A percentile compares a stretch with the other conserved stretches of the same genome.
These are phyloP conservation scores for Talaromyces trachyspermus DNA, from an alignment of 495 filamentous ascomycete genomes.

Conservation along the genomic window DNA sequence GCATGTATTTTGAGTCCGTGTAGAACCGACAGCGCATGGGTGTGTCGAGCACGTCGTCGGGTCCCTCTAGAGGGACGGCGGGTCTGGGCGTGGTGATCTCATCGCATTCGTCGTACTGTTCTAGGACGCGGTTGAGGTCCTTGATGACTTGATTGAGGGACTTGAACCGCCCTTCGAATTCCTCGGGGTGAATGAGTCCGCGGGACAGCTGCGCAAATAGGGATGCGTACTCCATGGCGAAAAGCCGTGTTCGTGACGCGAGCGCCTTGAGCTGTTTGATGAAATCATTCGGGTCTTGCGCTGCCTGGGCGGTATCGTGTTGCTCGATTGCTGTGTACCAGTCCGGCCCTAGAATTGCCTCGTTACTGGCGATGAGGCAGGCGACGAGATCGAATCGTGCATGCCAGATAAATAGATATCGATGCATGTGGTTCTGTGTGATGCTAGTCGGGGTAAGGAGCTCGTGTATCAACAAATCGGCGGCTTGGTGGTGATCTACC, in stretches of 20 bases:
- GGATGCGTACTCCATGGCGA: slow-evolving; percentile 73
- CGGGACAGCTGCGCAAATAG: slow-evolving; percentile 62
- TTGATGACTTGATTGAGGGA: slow-evolving; percentile 46
- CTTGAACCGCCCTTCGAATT: slow-evolving; percentile 58
- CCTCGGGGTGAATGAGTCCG: slow-evolving; percentile 54
- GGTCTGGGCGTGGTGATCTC: slow-evolving; percentile 45
- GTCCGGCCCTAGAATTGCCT: slow-evolving; percentile 63
- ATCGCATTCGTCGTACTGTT: slow-evolving; percentile 50
- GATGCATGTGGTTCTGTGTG: slow-evolving; percentile 58
- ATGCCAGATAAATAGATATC: slow-evolving; percentile 79
- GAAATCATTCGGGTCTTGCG: slow-evolving; percentile 54
- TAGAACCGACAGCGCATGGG: slow-evolving; percentile 61
- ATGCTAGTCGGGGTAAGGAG: slow-evolving; percentile 72
- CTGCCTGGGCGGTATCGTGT: slow-evolving; percentile 52
- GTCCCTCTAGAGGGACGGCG: slow-evolving; percentile 25
- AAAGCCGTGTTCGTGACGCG: slow-evolving; percentile 58
- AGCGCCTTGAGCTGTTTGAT: slow-evolving; percentile 57
- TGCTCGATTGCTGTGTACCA: slow-evolving; percentile 69
- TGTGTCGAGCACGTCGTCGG: slow-evolving; percentile 63
- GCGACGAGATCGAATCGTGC: slow-evolving; percentile 80
- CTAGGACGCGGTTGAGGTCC: slow-evolving; percentile 49
- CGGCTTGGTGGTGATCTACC: slow-evolving; percentile 86
- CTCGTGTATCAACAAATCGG: slow-evolving; percentile 69
- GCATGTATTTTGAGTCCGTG: slow-evolving; percentile 57
- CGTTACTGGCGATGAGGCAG: slow-evolving; percentile 71